Percentiles rank a stretch among this genome's conserved stretches.
These are phyloP conservation scores for Stevia rebaudiana DNA, from an alignment of 140 eudicot species.

Conservation along the genomic window DNA sequence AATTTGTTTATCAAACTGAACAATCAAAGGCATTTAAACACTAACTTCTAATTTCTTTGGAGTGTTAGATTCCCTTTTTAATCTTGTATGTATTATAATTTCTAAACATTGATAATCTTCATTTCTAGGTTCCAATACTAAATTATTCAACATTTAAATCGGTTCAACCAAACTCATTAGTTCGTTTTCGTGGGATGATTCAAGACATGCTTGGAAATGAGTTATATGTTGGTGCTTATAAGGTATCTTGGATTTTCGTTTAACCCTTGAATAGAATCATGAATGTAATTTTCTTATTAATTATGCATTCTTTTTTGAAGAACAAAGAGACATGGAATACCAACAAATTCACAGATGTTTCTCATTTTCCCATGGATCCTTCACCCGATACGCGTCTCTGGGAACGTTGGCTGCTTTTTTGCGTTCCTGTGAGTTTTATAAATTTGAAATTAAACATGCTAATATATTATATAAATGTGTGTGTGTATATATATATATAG, in stretches of 20 bases:
- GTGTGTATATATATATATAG: too few species aligned
- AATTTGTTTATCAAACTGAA: too few species aligned
- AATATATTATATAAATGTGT: too few species aligned
- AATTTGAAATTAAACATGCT: background rate
- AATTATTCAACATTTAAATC: conserved; percentile 40
- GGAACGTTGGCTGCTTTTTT: conserved; percentile 80
- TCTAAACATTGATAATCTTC: background rate
- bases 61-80: background rate
- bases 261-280: background rate
- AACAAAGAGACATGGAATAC: conserved; percentile 73
- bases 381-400: conserved; percentile 61
- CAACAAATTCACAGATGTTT: conserved; percentile 65
- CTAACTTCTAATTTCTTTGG: background rate
- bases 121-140: conserved; percentile 62
- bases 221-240: conserved; percentile 79
- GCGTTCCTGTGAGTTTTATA: conserved; percentile 68
- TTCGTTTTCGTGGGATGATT: conserved; percentile 82
- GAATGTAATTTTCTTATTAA: background rate
- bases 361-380: conserved; percentile 43
- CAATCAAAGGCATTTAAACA: background rate
- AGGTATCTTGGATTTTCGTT: conserved; percentile 37
- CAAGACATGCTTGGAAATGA: conserved; percentile 95
- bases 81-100: background rate
- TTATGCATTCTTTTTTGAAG: conserved; percentile 18
- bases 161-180: conserved; percentile 63